These are phyloP conservation scores for Pachysandra terminalis DNA, from an alignment of 164 flowering plant genomes.

Conservation along the genomic window DNA sequence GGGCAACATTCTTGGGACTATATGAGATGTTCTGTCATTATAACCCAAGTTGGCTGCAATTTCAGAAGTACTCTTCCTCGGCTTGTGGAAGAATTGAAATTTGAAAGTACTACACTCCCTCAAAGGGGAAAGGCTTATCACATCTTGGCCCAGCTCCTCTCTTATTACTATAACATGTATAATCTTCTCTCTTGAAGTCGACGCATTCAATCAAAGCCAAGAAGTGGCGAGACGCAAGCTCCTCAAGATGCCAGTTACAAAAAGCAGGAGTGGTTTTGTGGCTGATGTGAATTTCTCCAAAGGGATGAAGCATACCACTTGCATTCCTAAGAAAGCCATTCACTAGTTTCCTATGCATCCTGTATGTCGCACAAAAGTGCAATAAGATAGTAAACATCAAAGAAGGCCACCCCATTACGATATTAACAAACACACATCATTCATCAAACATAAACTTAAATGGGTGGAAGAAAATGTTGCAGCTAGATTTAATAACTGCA, in stretches of 20 bases:
- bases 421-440: background rate
- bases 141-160: conserved; percentile 31
- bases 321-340: conserved; percentile 43
- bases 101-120: conserved; percentile 42
- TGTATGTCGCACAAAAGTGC: conserved; percentile 3
- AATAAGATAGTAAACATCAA: background rate
- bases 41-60: background rate
- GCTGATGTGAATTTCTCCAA: conserved; percentile 59
- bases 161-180: conserved; percentile 44
- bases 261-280: conserved; percentile 52
- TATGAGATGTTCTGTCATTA: background rate
- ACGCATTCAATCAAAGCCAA: conserved; percentile 27
- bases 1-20: too few species aligned
- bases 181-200: conserved; percentile 30
- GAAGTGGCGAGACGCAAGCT: conserved; percentile 29
- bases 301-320: conserved; percentile 36
- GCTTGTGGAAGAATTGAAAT: conserved; percentile 1
- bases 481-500: background rate
- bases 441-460: background rate
- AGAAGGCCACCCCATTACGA: background rate
- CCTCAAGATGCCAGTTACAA: conserved; percentile 42
- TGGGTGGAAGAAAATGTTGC: background rate
- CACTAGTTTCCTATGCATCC: conserved; percentile 41
- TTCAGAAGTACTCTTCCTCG: background rate
- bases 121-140: conserved; percentile 31